Percentiles rank a stretch among this genome's conserved stretches.
phyloP scores from a whole-genome alignment of 768 basidiomycete genomes.

The Mycena sanguinolenta region DNA sequence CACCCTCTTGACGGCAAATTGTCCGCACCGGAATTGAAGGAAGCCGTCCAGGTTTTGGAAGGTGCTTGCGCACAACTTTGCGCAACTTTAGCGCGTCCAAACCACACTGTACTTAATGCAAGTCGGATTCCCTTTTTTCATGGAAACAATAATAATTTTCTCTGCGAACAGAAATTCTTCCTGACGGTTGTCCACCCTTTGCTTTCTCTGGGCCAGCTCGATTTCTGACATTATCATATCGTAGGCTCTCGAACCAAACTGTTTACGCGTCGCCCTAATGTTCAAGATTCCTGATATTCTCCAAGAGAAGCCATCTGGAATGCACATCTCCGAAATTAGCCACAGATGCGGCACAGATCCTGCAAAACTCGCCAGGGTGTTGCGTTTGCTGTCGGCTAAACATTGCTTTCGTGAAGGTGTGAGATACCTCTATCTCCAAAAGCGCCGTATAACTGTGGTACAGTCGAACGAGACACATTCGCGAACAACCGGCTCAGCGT shows the following conservation, averaged over 20 bases:
- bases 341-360: constrained; percentile 36
- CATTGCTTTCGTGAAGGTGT: constrained; percentile 47
- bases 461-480: constrained; percentile 42
- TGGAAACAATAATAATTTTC: too few species aligned
- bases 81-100: constrained; percentile 42
- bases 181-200: constrained; percentile 5
- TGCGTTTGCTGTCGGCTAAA: constrained; percentile 43
- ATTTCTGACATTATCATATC: not conserved
- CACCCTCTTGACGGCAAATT: constrained; percentile 41
- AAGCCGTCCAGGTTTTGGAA: constrained; percentile 44
- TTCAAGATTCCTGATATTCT: constrained; percentile 44
- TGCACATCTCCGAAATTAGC: constrained; percentile 42
- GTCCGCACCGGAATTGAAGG: constrained; percentile 34
- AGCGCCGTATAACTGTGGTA: not conserved
- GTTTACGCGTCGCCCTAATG: constrained; percentile 27
- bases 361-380: constrained; percentile 44
- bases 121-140: not conserved
- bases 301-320: constrained; percentile 39
- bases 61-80: constrained; percentile 46
- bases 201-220: not conserved
- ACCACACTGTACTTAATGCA: constrained; percentile 43
- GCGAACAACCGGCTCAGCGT: constrained; percentile 45
- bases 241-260: constrained; percentile 34
- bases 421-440: not conserved
- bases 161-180: constrained; percentile 19